Percentiles rank a stretch among this genome's conserved stretches.
These are phyloP conservation scores for Pseudodiploospora longispora DNA, from an alignment of 2,329 filamentous ascomycete genomes.

Conservation along the genomic window DNA sequence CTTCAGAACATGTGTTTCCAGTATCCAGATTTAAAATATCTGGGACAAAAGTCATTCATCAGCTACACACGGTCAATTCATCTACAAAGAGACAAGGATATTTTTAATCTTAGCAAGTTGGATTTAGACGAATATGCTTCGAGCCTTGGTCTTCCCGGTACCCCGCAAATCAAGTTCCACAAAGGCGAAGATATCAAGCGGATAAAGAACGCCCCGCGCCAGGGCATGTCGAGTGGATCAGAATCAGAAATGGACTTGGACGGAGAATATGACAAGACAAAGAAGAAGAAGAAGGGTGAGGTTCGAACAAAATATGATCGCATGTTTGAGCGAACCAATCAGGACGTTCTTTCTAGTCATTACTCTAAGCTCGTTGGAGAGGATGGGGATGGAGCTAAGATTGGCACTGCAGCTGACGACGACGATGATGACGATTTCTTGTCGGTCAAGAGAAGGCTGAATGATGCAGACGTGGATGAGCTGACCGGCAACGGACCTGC, in stretches of 20 bases:
- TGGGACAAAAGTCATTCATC: slow-evolving; percentile 92
- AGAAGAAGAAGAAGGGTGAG: slow-evolving; percentile 57
- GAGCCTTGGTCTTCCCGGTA: slow-evolving; percentile 81
- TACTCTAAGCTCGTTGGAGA: slow-evolving; percentile 77
- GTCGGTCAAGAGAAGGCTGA: slow-evolving; percentile 79
- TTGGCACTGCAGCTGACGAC: slow-evolving; percentile 35
- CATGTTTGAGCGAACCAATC: slow-evolving; percentile 96
- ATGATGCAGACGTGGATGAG: slow-evolving; percentile 55
- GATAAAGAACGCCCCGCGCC: slow-evolving; percentile 76
- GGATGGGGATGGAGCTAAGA: slow-evolving; percentile 38
- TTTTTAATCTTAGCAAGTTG: slow-evolving; percentile 77
- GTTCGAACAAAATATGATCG: slow-evolving; percentile 93
- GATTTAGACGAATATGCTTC: slow-evolving; percentile 79
- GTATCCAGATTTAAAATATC: slow-evolving; percentile 85
- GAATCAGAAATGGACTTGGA: slow-evolving; percentile 48
- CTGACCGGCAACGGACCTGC: slow-evolving; percentile 37
- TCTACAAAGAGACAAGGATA: slow-evolving; percentile 82
- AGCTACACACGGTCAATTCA: slow-evolving; percentile 81
- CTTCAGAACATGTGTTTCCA: slow-evolving; percentile 95
- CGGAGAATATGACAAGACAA: slow-evolving; percentile 22
- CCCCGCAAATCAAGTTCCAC: slow-evolving; percentile 86
- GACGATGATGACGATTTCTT: slow-evolving; percentile 76
- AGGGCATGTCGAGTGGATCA: slow-evolving; percentile 55
- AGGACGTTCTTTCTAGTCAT: slow-evolving; percentile 89
- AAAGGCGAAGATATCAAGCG: slow-evolving; percentile 83